phyloP scores from a whole-genome alignment of 768 basidiomycete species.

The Chiua virens region DNA sequence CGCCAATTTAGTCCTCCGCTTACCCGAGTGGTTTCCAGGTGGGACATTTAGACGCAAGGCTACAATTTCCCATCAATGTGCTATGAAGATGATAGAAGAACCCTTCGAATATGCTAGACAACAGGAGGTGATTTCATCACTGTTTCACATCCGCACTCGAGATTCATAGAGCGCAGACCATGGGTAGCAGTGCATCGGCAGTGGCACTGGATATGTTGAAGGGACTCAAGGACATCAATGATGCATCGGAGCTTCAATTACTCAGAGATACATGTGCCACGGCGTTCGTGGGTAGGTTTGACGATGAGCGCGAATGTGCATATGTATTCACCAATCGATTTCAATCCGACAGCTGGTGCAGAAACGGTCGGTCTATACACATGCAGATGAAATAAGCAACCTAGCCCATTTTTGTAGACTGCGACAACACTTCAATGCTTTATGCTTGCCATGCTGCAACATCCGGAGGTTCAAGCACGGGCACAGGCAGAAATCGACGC shows the following conservation, averaged over 20 bases:
- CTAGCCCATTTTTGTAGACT: conserved; percentile 14
- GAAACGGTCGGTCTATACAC: conserved; percentile 13
- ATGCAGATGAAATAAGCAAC: not conserved
- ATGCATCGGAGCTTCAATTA: conserved; percentile 10
- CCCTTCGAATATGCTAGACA: conserved; percentile 14
- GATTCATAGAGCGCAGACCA: conserved; percentile 8
- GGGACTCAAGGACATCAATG: not conserved
- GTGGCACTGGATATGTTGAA: conserved; percentile 13
- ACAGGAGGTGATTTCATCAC: conserved; percentile 7
- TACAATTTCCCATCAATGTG: not conserved
- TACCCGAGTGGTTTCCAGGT: conserved; percentile 27
- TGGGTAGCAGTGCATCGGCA: conserved; percentile 8
- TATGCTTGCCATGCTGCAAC: conserved; percentile 35
- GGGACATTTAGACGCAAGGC: conserved; percentile 29
- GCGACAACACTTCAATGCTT: conserved; percentile 29
- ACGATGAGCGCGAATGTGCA: too few relatives aligned
- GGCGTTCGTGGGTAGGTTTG: conserved; percentile 18
- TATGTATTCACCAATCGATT: not conserved
- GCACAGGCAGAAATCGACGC: conserved; percentile 29
- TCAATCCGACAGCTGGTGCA: conserved; percentile 18
- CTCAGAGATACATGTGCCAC: conserved; percentile 11
- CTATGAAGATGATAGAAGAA: conserved; percentile 12
- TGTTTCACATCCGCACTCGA: not conserved
- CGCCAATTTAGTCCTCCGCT: conserved; percentile 24
- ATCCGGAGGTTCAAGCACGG: conserved; percentile 28